A percentile compares a stretch with the other conserved stretches of the same genome.
phyloP scores from a whole-genome alignment of 192 early-diverging fungal species.

The Coemansia sp. region DNA sequence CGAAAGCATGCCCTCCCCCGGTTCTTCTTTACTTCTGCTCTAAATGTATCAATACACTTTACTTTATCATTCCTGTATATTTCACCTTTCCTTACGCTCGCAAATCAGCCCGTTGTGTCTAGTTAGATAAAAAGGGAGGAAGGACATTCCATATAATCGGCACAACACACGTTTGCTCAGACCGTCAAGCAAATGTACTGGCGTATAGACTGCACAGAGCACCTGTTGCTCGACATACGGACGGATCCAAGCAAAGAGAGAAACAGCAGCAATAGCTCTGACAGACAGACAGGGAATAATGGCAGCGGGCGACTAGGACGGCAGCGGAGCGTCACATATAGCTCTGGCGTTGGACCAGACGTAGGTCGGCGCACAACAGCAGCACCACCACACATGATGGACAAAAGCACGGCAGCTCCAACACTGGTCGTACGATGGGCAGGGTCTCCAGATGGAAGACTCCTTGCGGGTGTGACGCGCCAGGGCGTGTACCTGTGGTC shows the following conservation, averaged over 20 bases:
- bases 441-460: conserved; percentile 21
- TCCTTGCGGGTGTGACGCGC: conserved; percentile 33
- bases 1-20: neutral
- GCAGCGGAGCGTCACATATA: conserved; percentile 43
- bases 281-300: neutral
- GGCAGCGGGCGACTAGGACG: conserved; percentile 1
- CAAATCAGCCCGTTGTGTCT: neutral
- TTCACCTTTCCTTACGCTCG: neutral
- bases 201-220: conserved; percentile 48
- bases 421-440: conserved; percentile 28
- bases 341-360: conserved; percentile 4
- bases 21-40: conserved; percentile 1
- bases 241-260: conserved; percentile 1
- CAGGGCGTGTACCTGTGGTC: conserved; percentile 48
- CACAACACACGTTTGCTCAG: too few species aligned
- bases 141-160: too few species aligned
- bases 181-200: too few species aligned
- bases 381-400: neutral
- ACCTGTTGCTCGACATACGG: conserved; percentile 30
- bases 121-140: too few species aligned
- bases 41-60: conserved; percentile 13
- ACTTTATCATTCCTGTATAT: neutral
- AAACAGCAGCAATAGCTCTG: neutral
- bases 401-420: neutral
- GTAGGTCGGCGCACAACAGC: neutral